Percentiles rank a stretch among this genome's conserved stretches.
phyloP scores from a whole-genome alignment of 164 flowering plant genomes.

The Dillenia turbinata region DNA sequence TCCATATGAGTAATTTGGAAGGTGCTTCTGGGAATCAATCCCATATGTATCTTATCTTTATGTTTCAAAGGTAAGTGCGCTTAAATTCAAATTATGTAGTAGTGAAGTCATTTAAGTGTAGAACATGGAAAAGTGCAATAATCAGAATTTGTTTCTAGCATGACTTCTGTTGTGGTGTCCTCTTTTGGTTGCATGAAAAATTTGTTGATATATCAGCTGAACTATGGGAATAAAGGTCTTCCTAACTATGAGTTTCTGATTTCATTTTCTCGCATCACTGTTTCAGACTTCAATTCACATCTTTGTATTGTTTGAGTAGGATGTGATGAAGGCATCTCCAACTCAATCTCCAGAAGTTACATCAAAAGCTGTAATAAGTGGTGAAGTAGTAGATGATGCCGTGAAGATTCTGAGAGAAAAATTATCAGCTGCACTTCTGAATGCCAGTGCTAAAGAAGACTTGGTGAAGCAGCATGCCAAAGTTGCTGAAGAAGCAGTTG shows the following conservation, averaged over 20 bases:
- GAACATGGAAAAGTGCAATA: too few species aligned
- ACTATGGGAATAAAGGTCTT: too few species aligned
- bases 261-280: neutral
- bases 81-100: too few species aligned
- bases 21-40: too few species aligned
- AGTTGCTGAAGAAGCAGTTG: constrained; percentile 72
- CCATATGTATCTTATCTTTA: too few species aligned
- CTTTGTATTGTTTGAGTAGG: constrained; percentile 16
- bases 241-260: neutral
- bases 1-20: too few species aligned
- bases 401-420: constrained; percentile 53
- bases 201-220: too few species aligned
- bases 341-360: constrained; percentile 56
- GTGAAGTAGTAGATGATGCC: constrained; percentile 40
- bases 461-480: constrained; percentile 64
- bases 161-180: too few species aligned
- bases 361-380: constrained; percentile 31
- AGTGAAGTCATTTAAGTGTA: too few species aligned
- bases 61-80: too few species aligned
- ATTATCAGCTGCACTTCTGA: constrained; percentile 73
- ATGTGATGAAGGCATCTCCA: constrained; percentile 40
- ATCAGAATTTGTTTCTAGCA: too few species aligned
- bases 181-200: too few species aligned
- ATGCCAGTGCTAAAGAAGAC: constrained; percentile 66
- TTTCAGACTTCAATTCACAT: constrained; percentile 2